These are phyloP conservation scores for Candida sp. DNA, from an alignment of 1,139 yeast genomes.

Conservation along the genomic window DNA sequence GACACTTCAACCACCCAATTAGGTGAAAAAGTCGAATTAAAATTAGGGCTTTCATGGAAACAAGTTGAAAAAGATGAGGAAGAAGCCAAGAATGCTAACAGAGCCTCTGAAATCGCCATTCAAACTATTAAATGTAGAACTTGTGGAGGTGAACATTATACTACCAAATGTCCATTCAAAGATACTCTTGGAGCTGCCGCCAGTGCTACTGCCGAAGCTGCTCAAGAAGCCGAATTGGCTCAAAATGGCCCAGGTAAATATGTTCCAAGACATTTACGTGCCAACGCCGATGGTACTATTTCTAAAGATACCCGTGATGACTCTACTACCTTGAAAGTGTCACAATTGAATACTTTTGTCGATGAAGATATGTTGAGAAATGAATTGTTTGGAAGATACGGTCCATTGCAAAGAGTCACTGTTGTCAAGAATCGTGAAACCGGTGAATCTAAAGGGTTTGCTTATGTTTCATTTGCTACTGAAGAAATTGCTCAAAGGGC, in stretches of 20 bases:
- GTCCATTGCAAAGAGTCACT: slow-evolving; percentile 76
- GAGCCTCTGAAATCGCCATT: slow-evolving; percentile 44
- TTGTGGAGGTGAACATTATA: slow-evolving; percentile 94
- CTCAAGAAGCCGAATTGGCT: slow-evolving; percentile 29
- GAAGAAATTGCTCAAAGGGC: slow-evolving; percentile 75
- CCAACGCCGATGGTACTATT: slow-evolving; percentile 55
- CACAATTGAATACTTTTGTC: slow-evolving; percentile 86
- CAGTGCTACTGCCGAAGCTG: slow-evolving; percentile 26
- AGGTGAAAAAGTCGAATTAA: slow-evolving; percentile 76
- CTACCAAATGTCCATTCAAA: slow-evolving; percentile 94
- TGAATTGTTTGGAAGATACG: slow-evolving; percentile 68
- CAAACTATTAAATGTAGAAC: slow-evolving; percentile 73
- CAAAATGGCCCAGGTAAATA: slow-evolving; percentile 42
- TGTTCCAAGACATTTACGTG: slow-evolving; percentile 79
- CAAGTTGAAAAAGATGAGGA: slow-evolving; percentile 57
- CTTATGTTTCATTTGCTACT: slow-evolving; percentile 84
- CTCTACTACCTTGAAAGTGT: slow-evolving; percentile 82
- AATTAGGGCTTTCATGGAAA: slow-evolving; percentile 72
- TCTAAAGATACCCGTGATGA: slow-evolving; percentile 69
- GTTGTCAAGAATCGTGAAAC: slow-evolving; percentile 92
- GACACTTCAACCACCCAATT: slow-evolving; percentile 85
- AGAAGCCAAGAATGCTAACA: slow-evolving; percentile 55
- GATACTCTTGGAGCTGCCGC: slow-evolving; percentile 69
- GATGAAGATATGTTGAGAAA: slow-evolving; percentile 79
- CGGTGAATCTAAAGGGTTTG: slow-evolving; percentile 93